These are phyloP conservation scores for Psophocarpus tetragonolobus DNA, from an alignment of 306 rosid genomes.

Conservation along the genomic window DNA sequence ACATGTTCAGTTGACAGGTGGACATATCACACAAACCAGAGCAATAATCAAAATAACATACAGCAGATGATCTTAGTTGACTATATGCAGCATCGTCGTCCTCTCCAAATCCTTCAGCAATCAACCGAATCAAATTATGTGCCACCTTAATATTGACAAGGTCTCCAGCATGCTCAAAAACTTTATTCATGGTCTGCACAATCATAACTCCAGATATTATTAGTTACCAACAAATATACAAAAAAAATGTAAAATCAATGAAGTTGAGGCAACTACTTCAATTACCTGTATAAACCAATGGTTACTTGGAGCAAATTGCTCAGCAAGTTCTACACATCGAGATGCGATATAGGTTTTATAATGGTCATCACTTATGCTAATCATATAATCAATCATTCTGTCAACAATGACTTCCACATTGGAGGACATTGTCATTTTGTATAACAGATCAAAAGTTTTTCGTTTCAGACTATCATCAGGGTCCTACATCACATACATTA, in stretches of 20 bases:
- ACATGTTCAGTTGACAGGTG: not conserved
- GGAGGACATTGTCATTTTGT: constrained; percentile 95
- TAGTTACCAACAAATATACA: not conserved
- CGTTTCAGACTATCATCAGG: constrained; percentile 98
- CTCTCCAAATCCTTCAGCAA: constrained; percentile 99
- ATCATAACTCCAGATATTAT: constrained; percentile 23
- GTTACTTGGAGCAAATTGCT: constrained; percentile 96
- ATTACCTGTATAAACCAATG: constrained; percentile 98
- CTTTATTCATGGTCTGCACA: constrained; percentile 95
- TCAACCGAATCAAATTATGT: constrained; percentile 94
- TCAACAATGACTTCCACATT: constrained; percentile 98
- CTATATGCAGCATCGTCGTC: constrained; percentile 78
- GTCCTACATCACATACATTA: constrained; percentile 61
- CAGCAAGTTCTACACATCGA: constrained; percentile 95
- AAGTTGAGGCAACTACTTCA: not conserved
- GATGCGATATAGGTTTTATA: constrained; percentile 93
- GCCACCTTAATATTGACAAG: constrained; percentile 95
- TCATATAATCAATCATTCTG: constrained; percentile 94
- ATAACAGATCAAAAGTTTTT: constrained; percentile 84
- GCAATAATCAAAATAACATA: constrained; percentile 52
- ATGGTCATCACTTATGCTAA: constrained; percentile 85
- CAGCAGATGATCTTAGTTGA: constrained; percentile 97
- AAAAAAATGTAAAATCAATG: constrained; percentile 27
- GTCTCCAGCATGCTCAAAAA: constrained; percentile 99
- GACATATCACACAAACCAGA: constrained; percentile 3